A percentile compares a stretch with the other conserved stretches of the same genome.
Conservation (phyloP, 768 basidiomycete species). For the Cystofilobasidium capitatum region DNA sequence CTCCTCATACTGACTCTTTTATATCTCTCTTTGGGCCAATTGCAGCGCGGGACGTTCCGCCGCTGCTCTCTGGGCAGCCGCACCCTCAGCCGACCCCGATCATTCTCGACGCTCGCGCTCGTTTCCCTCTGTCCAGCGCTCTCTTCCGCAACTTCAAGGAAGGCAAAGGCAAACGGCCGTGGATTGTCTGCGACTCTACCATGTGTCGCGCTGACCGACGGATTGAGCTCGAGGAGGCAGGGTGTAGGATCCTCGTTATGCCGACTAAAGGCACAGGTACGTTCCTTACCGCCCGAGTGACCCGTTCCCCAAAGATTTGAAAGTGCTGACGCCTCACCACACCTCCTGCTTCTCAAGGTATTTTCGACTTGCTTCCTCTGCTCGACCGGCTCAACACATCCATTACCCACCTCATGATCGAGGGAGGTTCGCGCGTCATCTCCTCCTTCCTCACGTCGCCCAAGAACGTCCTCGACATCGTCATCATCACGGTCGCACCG, state of each 20-base stretch:
- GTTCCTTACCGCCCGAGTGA: constrained; percentile 11
- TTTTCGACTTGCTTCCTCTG: constrained; percentile 23
- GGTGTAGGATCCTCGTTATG: constrained; percentile 57
- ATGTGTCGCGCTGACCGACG: constrained; percentile 37
- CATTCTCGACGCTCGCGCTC: constrained; percentile 67
- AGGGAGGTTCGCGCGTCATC: constrained; percentile 82
- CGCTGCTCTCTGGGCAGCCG: constrained; percentile 11
- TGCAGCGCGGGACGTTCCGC: constrained; percentile 34
- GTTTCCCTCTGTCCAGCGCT: constrained; percentile 57
- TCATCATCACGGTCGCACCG: constrained; percentile 82
- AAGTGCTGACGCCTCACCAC: neutral
- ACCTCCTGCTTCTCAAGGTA: neutral
- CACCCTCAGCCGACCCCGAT: constrained; percentile 60
- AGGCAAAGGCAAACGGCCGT: constrained; percentile 58
- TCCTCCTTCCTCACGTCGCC: constrained; percentile 51
- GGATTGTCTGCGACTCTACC: constrained; percentile 52
- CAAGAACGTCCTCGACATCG: constrained; percentile 50
- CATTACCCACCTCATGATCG: constrained; percentile 78
- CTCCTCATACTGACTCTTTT: neutral
- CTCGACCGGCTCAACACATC: constrained; percentile 23
- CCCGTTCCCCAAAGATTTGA: neutral
- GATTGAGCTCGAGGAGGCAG: constrained; percentile 50
- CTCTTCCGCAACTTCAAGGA: constrained; percentile 56
- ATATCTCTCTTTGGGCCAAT: constrained; percentile 28
- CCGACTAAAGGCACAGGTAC: constrained; percentile 41